Conservation (phyloP, 495 filamentous ascomycete species). For the Achaetomiella virescens region DNA sequence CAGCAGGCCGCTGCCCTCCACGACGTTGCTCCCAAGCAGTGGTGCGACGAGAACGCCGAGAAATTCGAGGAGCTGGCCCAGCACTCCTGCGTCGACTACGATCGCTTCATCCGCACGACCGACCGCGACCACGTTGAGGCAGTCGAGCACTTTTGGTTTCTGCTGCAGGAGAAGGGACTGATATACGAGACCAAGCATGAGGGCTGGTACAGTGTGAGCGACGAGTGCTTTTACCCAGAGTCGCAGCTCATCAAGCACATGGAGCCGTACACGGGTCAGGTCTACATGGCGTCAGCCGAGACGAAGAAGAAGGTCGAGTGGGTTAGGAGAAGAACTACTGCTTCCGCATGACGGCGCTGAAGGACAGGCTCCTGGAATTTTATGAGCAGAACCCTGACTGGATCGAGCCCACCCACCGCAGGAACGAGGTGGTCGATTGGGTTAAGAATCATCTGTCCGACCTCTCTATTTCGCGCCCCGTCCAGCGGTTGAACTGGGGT, state of each 20-base stretch:
- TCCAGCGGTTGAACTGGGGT: constrained; percentile 75
- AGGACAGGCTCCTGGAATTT: constrained; percentile 65
- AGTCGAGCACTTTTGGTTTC: constrained; percentile 84
- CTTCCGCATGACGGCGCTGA: constrained; percentile 80
- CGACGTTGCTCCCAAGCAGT: constrained; percentile 43
- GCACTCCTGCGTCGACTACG: constrained; percentile 59
- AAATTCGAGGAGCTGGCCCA: constrained; percentile 65
- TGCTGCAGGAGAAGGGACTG: constrained; percentile 65
- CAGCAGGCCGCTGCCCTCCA: constrained; percentile 73
- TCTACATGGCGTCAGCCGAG: constrained; percentile 76
- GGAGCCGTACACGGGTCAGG: constrained; percentile 73
- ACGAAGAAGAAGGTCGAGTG: constrained; percentile 90
- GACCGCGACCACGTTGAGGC: constrained; percentile 73
- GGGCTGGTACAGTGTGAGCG: constrained; percentile 94
- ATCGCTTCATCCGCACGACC: constrained; percentile 89
- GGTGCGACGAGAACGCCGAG: constrained; percentile 57
- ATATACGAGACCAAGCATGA: constrained; percentile 84
- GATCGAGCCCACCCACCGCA: constrained; percentile 60
- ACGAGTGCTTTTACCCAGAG: constrained; percentile 91
- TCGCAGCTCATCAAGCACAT: constrained; percentile 63
- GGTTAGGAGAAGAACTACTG: constrained; percentile 92
- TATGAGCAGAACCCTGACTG: constrained; percentile 68
- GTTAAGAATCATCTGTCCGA: constrained; percentile 71
- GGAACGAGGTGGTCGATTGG: constrained; percentile 60
- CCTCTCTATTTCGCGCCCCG: constrained; percentile 81